Conservation (phyloP, 345 rosid genomes). For the Syzygium oleosum region DNA sequence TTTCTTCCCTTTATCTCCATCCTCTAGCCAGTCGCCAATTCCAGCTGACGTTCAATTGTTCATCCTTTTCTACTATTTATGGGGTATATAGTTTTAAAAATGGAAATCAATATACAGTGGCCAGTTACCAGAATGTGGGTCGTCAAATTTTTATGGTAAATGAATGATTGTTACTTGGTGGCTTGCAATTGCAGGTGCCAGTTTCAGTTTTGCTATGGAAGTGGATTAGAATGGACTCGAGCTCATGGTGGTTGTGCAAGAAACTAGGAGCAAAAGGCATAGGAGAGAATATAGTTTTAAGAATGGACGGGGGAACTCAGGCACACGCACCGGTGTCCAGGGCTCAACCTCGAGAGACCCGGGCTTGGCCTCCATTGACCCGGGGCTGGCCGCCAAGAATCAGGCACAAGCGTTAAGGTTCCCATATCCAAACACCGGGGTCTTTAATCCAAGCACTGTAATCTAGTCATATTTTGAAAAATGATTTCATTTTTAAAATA, state of each 20-base stretch:
- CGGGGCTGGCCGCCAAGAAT: no score
- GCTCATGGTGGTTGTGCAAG: conserved; percentile 20
- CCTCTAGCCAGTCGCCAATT: no score
- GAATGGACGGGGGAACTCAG: no score
- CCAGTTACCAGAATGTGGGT: background rate
- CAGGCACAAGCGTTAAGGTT: no score
- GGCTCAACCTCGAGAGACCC: no score
- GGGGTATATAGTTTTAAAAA: background rate
- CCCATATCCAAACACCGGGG: no score
- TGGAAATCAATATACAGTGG: background rate
- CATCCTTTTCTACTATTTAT: background rate
- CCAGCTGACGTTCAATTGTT: background rate
- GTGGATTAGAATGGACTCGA: conserved; percentile 17
- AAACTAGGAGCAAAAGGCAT: background rate
- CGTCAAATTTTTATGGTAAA: background rate
- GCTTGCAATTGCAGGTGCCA: conserved; percentile 25
- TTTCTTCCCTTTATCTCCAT: no score
- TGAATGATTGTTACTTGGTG: background rate
- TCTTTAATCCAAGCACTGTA: no score
- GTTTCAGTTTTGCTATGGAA: conserved; percentile 34
- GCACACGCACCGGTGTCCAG: no score
- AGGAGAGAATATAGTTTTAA: background rate
- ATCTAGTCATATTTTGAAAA: no score
- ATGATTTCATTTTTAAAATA: no score
- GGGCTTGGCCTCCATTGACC: no score